Base-by-base conservation (phyloP, 2,329 filamentous ascomycete genomes). In the Monosporascus sp. region DNA sequence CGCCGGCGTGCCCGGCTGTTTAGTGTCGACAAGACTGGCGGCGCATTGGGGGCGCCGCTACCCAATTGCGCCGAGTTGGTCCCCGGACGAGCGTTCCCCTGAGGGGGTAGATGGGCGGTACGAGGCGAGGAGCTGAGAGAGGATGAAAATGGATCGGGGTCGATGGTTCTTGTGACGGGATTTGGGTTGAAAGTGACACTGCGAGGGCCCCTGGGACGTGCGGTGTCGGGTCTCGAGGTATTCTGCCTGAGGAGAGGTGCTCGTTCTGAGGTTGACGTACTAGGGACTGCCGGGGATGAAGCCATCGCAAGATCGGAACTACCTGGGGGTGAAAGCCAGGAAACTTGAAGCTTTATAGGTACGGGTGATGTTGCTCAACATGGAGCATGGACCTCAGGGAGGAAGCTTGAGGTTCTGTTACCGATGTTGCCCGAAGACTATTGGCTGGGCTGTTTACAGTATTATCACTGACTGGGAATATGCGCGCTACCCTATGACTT, bases 1-100 rank as follows among this genome's bases (percentile, higher is more conserved):
- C 92, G 83, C 64, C 93, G 80, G 51, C 90, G 86, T 47, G 97
- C 78, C 72, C 92, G 96, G 79, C 79, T 93, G 72, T 97, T 96
- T 61, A 97, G 74, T 3, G 88, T 83, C 5, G 91, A 85, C 24
- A 96, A 82, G 71, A 89, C 86, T 4, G 85, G 84, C 51, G 78
- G 77, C 14, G 53, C 55, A 15, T 72, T 72, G 22, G 68, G 63
- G 31, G 66, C 63, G 5, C 65, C 50, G 50, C 59, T 62, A 14
- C 58, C 56, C 38, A 51, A 18, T 68, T 65, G 48, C 65, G 64
- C 41, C 62, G 69, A 57, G 58, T 64, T 38, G 69, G 70, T 51
- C 43, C 41, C 46, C 51, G 57, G 54, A 52, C 58, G 51, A 58
- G 51, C 58, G 65, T 55, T 50, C 67, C 74, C 56, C 68, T 70